Base-by-base conservation (phyloP, 495 filamentous ascomycete species). In the Hypomontagnella monticulosa region DNA sequence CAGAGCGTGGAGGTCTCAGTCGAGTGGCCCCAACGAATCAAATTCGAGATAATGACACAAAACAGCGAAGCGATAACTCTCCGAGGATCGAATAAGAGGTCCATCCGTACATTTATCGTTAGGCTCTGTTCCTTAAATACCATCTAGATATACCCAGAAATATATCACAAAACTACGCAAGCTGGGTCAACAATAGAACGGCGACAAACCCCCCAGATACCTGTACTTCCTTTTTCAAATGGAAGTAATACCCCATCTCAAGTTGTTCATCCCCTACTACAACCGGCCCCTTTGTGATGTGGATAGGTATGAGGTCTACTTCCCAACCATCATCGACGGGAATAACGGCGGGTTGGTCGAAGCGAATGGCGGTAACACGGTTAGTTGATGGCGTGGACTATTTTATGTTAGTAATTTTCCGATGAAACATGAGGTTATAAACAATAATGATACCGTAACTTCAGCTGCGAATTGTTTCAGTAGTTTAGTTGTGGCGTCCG, bases 291-390 rank as follows among this genome's bases (percentile, higher is more conserved):
- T 14, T 23, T 12, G 30, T 5, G 12, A 59, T 34, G 19, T 43
- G 46, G 1, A 50, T 44, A 15, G 56, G 56, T n/a, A 59, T 59
- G 9, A 59, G 44, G 14, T 59, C 44, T 5, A 59, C 46, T 0
- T 7, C 7, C 56, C 56, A 59, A 20, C 46, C 46, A 32, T 41
- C 2, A 10, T 59, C 56, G 0, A 59, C 44, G 0, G 56, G 56
- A 3, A 59, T 27, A 51, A 50, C 10, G 3, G 36, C 46, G 8
- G 44, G 34, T 18, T 59, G 34, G 14, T 50, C 20, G 14, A 59
- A 59, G 19, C 34, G 56, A n/a, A 59, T 59, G 19, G 56, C 56
- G 14, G 56, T 50, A 12, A 59, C 23, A 9, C 56, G 56, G 36
- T 42, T 51, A 10, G 49, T 4, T 0, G 56, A 59, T 20, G 44